phyloP scores from a whole-genome alignment of 1,284 basidiomycete genomes.

The Malassezia brasiliensis region DNA sequence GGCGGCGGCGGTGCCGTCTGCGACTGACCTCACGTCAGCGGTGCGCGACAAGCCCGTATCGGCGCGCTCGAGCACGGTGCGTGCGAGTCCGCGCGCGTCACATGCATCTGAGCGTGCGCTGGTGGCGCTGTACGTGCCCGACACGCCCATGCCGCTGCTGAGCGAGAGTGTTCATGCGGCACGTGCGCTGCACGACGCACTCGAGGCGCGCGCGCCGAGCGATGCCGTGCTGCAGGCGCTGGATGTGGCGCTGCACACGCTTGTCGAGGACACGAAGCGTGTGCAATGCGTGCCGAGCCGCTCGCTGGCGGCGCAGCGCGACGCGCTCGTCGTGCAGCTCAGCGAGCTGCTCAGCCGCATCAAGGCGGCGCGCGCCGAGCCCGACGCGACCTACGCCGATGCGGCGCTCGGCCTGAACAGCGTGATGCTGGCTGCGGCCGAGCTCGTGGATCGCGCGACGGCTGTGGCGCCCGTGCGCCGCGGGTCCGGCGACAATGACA shows the following conservation, averaged over 20 bases:
- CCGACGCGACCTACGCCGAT: background rate
- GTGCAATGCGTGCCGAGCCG: background rate
- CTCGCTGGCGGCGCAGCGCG: background rate
- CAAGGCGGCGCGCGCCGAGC: background rate
- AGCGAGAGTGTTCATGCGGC: background rate
- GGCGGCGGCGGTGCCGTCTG: background rate
- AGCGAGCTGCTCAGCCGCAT: background rate
- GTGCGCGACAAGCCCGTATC: background rate
- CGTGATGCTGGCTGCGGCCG: background rate
- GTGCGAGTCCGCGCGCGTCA: background rate
- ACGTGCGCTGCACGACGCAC: background rate
- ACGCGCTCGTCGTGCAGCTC: background rate
- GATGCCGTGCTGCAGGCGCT: background rate
- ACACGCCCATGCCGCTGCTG: background rate
- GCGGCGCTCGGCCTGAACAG: background rate
- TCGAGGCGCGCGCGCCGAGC: background rate
- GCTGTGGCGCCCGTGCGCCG: background rate
- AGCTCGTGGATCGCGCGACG: background rate
- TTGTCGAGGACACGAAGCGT: background rate
- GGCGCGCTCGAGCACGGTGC: too few relatives aligned
- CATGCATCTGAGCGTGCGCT: background rate
- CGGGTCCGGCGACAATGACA: background rate
- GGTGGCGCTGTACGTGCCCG: background rate
- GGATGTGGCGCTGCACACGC: background rate
- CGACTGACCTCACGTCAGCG: background rate